phyloP scores from a whole-genome alignment of 805 yeast genomes.

The Zygotorulaspora florentina region DNA sequence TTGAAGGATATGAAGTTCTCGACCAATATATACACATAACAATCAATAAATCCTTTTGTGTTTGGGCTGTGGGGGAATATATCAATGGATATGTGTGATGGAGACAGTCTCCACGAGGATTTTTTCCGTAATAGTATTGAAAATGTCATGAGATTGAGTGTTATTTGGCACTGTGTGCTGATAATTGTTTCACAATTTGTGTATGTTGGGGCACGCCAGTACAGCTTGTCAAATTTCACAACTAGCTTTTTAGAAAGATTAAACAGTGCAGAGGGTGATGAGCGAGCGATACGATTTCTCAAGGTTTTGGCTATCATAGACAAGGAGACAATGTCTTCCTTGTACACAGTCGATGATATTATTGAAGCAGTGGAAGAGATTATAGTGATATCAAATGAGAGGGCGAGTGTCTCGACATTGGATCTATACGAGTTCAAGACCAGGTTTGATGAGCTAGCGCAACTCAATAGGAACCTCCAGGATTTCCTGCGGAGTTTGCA shows the following conservation, averaged over 20 bases:
- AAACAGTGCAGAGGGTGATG: conserved; percentile 8
- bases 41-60: not conserved
- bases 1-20: too few relatives aligned
- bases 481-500: too few relatives aligned
- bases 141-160: not conserved
- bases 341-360: not conserved
- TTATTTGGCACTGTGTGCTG: not conserved
- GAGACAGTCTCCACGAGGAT: too few relatives aligned
- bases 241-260: conserved; percentile 5
- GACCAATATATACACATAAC: not conserved
- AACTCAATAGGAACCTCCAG: not conserved
- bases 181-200: not conserved
- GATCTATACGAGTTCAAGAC: not conserved
- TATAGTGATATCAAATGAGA: not conserved
- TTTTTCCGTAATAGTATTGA: not conserved
- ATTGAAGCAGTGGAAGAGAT: conserved; percentile 7
- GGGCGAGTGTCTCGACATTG: not conserved
- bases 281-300: conserved; percentile 3
- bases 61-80: not conserved
- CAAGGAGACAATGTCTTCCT: not conserved
- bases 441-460: not conserved
- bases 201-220: not conserved
- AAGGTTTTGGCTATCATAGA: conserved; percentile 2
- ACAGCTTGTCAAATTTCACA: not conserved
- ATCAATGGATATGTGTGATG: too few relatives aligned